Conservation (phyloP, 768 basidiomycete genomes). For the Peribolospora kevripleyi region DNA sequence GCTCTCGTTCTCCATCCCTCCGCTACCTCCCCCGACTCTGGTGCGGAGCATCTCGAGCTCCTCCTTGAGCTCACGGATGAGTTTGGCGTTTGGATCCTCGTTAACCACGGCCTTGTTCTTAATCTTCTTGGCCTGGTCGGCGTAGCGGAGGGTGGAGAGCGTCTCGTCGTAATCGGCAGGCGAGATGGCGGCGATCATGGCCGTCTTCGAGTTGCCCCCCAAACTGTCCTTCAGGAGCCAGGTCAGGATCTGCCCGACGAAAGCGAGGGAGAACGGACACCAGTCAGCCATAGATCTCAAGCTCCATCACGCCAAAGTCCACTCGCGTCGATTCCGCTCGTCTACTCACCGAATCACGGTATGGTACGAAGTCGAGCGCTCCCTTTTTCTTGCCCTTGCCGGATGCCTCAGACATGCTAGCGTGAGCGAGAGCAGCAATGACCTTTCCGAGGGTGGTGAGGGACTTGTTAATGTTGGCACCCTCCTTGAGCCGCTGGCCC, state of each 20-base stretch:
- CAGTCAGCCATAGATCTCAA: neutral
- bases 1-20: slow-evolving; percentile 29
- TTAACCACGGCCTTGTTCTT: slow-evolving; percentile 99
- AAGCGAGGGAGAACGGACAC: neutral
- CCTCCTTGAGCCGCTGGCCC: slow-evolving; percentile 84
- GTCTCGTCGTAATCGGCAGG: slow-evolving; percentile 99
- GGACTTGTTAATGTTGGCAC: slow-evolving; percentile 91
- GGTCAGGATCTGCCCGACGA: slow-evolving; percentile 47
- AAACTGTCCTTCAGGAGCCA: slow-evolving; percentile 96
- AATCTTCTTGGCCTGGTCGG: slow-evolving; percentile 79
- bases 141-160: slow-evolving; percentile 83
- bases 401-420: slow-evolving; percentile 34
- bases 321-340: neutral
- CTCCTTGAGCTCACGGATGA: slow-evolving; percentile 95
- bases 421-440: slow-evolving; percentile 61
- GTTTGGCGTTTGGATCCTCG: slow-evolving; percentile 97
- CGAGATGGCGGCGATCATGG: slow-evolving; percentile 97
- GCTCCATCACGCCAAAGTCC: neutral
- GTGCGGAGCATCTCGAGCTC: slow-evolving; percentile 83
- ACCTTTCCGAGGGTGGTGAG: slow-evolving; percentile 95
- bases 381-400: slow-evolving; percentile 53
- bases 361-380: slow-evolving; percentile 80
- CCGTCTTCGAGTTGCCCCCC: slow-evolving; percentile 86
- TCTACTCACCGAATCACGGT: slow-evolving; percentile 73
- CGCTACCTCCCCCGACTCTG: slow-evolving; percentile 40